Conservation (phyloP, 495 filamentous ascomycete genomes). For the Bacidia gigantensis region DNA sequence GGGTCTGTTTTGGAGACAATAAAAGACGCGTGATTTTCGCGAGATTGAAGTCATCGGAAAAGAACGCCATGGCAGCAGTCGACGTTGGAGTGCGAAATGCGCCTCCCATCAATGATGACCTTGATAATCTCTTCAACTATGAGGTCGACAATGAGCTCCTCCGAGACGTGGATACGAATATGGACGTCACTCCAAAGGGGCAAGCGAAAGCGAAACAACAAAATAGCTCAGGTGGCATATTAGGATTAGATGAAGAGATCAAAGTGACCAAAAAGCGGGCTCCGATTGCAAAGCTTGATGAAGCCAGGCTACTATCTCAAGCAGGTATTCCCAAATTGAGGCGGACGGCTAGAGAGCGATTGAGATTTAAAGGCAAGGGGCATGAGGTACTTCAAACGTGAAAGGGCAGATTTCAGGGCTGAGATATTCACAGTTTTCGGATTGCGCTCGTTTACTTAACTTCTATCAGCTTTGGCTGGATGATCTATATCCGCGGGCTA, state of each 20-base stretch:
- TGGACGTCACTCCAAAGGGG: conserved; percentile 20
- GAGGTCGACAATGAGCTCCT: conserved; percentile 42
- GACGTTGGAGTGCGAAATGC: conserved; percentile 11
- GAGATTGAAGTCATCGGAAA: not conserved
- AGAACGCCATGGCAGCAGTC: conserved; percentile 12
- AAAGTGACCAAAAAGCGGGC: conserved; percentile 61
- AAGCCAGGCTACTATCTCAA: conserved; percentile 61
- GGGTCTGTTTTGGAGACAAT: too few relatives aligned
- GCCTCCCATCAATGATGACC: conserved; percentile 21
- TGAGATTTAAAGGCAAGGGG: conserved; percentile 84
- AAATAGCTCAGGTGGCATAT: conserved; percentile 23
- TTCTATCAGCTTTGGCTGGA: conserved; percentile 97
- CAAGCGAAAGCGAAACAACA: conserved; percentile 22
- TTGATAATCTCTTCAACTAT: conserved; percentile 60
- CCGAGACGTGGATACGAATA: conserved; percentile 26
- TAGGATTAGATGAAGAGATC: conserved; percentile 81
- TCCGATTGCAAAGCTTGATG: conserved; percentile 76
- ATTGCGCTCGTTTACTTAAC: conserved; percentile 66
- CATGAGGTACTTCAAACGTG: conserved; percentile 52
- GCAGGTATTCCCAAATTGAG: conserved; percentile 74
- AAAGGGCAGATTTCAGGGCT: conserved; percentile 9
- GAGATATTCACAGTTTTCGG: conserved; percentile 51
- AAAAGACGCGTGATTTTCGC: not conserved
- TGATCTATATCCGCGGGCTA: conserved; percentile 86
- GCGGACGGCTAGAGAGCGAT: conserved; percentile 48